Evolutionary conservation across 495 filamentous ascomycete species (phyloP).

Genomic region (Astrothelium macrocarpum): DNA sequence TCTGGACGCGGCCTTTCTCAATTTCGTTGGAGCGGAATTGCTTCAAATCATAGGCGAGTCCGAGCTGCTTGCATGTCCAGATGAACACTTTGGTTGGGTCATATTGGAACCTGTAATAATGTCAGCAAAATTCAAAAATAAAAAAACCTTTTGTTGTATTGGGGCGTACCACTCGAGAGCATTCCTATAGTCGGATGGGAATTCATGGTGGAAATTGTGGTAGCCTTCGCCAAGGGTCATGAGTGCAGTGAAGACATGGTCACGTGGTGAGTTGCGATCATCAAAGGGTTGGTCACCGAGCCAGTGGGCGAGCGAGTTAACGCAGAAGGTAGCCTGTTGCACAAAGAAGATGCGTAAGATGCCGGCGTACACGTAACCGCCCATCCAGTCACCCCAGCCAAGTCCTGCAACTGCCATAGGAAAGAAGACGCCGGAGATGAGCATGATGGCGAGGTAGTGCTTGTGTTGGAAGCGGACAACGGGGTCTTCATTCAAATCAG

Average conservation of each 20-base stretch:
- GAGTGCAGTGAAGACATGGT: slow-evolving; percentile 90
- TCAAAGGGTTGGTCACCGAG: slow-evolving; percentile 98
- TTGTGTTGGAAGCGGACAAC: slow-evolving; percentile 93
- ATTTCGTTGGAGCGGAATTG: slow-evolving; percentile 97
- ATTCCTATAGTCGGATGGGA: slow-evolving; percentile 97
- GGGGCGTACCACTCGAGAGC: slow-evolving; percentile 76
- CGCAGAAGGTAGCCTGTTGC: slow-evolving; percentile 98
- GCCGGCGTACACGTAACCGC: slow-evolving; percentile 89
- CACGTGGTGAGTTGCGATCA: slow-evolving; percentile 95
- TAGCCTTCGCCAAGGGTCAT: slow-evolving; percentile 97
- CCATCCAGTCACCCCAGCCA: slow-evolving; percentile 80
- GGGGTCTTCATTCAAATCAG: slow-evolving; percentile 88
- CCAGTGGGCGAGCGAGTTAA: slow-evolving; percentile 98
- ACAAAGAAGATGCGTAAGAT: slow-evolving; percentile 97
- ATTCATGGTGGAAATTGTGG: slow-evolving; percentile 99
- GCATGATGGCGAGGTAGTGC: slow-evolving; percentile 81
- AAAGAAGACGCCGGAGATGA: slow-evolving; percentile 78
- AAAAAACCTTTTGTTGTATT: background rate
- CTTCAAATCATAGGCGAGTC: slow-evolving; percentile 91
- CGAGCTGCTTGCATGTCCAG: slow-evolving; percentile 87
- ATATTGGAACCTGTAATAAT: slow-evolving; percentile 50
- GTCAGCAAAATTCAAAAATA: background rate
- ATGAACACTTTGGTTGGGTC: slow-evolving; percentile 98
- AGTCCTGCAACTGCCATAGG: slow-evolving; percentile 78
- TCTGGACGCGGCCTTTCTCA: slow-evolving; percentile 95